Evolutionary conservation across 169 alveolate species (phyloP).

Genomic region (Cryptosporidium ubiquitum): DNA sequence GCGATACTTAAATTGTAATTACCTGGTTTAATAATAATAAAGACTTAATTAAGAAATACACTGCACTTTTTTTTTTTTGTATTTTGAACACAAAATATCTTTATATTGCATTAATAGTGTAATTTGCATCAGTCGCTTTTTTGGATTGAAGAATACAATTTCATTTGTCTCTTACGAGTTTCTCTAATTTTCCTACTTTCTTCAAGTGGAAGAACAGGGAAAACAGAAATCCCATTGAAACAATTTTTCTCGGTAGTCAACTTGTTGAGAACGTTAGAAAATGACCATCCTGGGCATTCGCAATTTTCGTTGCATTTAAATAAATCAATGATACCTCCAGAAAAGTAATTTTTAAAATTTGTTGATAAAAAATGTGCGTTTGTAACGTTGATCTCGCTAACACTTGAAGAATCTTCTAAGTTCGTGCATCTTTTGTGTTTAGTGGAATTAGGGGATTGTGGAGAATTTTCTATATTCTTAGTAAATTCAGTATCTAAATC

Average conservation of each 20-base stretch:
- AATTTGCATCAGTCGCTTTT: no score
- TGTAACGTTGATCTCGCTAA: not conserved
- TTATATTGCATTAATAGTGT: not conserved
- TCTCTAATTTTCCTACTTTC: constrained; percentile 54
- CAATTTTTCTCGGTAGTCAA: not conserved
- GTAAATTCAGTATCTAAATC: not conserved
- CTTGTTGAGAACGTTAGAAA: constrained; percentile 8
- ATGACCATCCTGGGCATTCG: constrained; percentile 45
- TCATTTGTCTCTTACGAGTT: constrained; percentile 33
- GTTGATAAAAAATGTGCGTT: not conserved
- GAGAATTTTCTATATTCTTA: constrained; percentile 23
- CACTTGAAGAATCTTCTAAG: not conserved
- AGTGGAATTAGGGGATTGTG: constrained; percentile 1
- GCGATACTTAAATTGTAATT: no score
- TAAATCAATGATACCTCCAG: not conserved
- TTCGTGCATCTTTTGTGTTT: not conserved
- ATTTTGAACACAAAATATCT: not conserved
- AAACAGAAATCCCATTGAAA: not conserved
- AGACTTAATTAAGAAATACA: no score
- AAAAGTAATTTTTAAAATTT: not conserved
- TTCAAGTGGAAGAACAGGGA: constrained; percentile 26
- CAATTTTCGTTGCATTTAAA: constrained; percentile 17
- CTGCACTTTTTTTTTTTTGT: not conserved
- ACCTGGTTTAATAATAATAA: not conserved
- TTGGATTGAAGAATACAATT: not conserved